Evolutionary conservation across 2,329 filamentous ascomycete genomes (phyloP).

Genomic region (Aureobasidium sp.): DNA sequence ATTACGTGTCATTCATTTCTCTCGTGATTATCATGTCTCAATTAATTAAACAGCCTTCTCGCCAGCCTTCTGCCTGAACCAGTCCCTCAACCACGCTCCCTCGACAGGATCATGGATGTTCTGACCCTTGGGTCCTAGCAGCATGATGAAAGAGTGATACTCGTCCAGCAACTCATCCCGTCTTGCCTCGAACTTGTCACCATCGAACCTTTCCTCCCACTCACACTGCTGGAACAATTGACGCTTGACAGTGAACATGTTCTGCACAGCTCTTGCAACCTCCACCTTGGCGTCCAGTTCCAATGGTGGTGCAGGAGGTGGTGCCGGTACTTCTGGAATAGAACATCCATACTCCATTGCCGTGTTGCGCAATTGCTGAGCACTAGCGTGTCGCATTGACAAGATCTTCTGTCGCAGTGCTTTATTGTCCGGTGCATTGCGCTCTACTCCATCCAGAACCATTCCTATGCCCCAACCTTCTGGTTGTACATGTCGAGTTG

Average conservation of each 20-base stretch:
- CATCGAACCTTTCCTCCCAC: not conserved
- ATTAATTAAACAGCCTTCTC: slow-evolving; percentile 6
- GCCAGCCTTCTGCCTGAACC: slow-evolving; percentile 14
- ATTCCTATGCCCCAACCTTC: slow-evolving; percentile 7
- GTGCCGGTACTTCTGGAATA: not conserved
- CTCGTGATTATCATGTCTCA: not conserved
- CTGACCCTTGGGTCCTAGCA: slow-evolving; percentile 1
- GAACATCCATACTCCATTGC: slow-evolving; percentile 3
- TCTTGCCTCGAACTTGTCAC: slow-evolving; percentile 10
- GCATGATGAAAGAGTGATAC: not conserved
- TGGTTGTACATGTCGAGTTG: not conserved
- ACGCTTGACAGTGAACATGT: slow-evolving; percentile 7
- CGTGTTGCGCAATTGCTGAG: not conserved
- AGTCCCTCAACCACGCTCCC: slow-evolving; percentile 10
- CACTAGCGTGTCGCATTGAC: slow-evolving; percentile 6
- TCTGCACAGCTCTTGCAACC: slow-evolving; percentile 9
- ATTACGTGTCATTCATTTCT: not conserved
- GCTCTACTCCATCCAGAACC: slow-evolving; percentile 1
- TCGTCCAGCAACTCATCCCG: not conserved
- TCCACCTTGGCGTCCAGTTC: not conserved
- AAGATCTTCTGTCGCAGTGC: slow-evolving; percentile 5
- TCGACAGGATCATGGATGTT: slow-evolving; percentile 4
- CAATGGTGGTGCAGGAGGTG: not conserved
- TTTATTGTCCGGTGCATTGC: not conserved
- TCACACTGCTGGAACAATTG: slow-evolving; percentile 8